These are phyloP conservation scores for Alectoria sarmentosa DNA, from an alignment of 495 filamentous ascomycete species.

Conservation along the genomic window DNA sequence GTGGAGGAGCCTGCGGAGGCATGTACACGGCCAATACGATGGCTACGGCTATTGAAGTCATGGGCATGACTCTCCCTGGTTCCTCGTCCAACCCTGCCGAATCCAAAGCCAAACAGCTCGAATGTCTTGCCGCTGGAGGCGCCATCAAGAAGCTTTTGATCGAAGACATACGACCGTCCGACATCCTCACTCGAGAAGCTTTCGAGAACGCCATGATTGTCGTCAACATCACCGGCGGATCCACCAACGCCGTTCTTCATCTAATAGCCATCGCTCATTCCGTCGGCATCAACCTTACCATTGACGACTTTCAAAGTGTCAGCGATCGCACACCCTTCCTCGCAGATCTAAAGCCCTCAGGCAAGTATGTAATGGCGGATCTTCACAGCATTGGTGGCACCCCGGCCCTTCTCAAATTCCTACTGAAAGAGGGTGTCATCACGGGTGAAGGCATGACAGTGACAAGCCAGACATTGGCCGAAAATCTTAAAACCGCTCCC, in stretches of 20 bases:
- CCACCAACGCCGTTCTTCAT: constrained; percentile 95
- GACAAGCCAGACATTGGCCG: constrained; percentile 84
- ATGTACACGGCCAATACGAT: constrained; percentile 99
- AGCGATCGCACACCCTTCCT: constrained; percentile 89
- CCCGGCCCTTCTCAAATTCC: constrained; percentile 81
- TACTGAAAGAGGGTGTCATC: constrained; percentile 83
- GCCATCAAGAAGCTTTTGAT: constrained; percentile 81
- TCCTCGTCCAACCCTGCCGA: constrained; percentile 91
- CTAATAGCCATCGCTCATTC: constrained; percentile 93
- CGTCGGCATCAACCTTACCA: constrained; percentile 86
- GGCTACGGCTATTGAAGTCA: constrained; percentile 91
- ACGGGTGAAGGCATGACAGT: constrained; percentile 86
- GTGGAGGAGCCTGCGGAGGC: constrained; percentile 88
- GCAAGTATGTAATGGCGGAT: constrained; percentile 95
- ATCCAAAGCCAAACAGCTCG: constrained; percentile 73
- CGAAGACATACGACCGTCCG: constrained; percentile 80
- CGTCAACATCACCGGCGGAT: constrained; percentile 90
- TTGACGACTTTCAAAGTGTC: constrained; percentile 96
- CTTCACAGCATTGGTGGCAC: constrained; percentile 86
- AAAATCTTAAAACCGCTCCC: constrained; percentile 75
- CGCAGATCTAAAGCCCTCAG: constrained; percentile 93
- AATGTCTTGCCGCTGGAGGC: constrained; percentile 76
- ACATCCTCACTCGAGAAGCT: constrained; percentile 85
- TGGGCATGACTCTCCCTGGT: constrained; percentile 93
- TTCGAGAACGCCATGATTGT: constrained; percentile 97